A percentile compares a stretch with the other conserved stretches of the same genome.
Evolutionary conservation across 2,329 filamentous ascomycete genomes (phyloP).

Genomic region (Penicillium expansum): DNA sequence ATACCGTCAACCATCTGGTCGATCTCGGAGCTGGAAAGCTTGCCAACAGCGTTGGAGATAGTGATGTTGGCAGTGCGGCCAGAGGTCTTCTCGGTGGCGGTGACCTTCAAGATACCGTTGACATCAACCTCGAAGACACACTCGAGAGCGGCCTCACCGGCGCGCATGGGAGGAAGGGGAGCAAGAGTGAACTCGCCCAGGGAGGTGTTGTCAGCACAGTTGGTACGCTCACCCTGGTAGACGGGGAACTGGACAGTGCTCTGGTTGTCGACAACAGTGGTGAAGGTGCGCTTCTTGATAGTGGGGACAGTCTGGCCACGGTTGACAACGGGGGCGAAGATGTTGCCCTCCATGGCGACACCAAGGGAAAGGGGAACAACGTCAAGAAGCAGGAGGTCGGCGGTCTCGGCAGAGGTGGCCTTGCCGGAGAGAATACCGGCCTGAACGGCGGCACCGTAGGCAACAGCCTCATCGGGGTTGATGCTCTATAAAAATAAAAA

Average conservation of each 20-base stretch:
- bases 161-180: slow-evolving; percentile 80
- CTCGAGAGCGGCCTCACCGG: slow-evolving; percentile 94
- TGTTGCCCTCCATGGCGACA: slow-evolving; percentile 99
- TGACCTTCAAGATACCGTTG: slow-evolving; percentile 99
- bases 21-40: slow-evolving; percentile 90
- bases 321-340: slow-evolving; percentile 90
- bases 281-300: slow-evolving; percentile 86
- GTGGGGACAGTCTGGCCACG: slow-evolving; percentile 74
- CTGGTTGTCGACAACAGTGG: slow-evolving; percentile 66
- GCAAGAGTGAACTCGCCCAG: slow-evolving; percentile 96
- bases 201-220: slow-evolving; percentile 98
- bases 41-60: slow-evolving; percentile 98
- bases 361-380: slow-evolving; percentile 94
- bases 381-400: slow-evolving; percentile 92
- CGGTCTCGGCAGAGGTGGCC: slow-evolving; percentile 90
- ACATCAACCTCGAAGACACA: slow-evolving; percentile 99
- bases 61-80: slow-evolving; percentile 99
- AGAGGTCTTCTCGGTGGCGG: slow-evolving; percentile 97
- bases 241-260: slow-evolving; percentile 87
- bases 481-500: slow-evolving; percentile 60
- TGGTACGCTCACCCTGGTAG: slow-evolving; percentile 93
- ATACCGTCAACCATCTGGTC: slow-evolving; percentile 92
- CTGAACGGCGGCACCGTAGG: slow-evolving; percentile 97
- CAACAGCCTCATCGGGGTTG: slow-evolving; percentile 99
- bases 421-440: slow-evolving; percentile 98